Base-by-base conservation (phyloP, 1,284 basidiomycete genomes). In the Ceratobasidium sp. region DNA sequence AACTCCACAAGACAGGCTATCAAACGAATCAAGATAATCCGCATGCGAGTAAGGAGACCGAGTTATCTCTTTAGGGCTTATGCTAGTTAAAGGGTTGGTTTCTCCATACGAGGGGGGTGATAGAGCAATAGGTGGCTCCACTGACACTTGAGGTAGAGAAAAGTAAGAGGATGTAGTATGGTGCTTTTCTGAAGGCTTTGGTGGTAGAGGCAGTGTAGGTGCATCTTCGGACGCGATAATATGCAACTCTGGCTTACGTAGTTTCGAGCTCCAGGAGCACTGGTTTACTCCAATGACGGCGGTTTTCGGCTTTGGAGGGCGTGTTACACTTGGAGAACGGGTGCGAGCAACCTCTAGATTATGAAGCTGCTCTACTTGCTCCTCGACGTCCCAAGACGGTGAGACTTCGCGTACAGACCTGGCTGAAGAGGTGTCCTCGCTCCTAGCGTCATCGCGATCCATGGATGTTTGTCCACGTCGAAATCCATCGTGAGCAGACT, bases 101-200 rank as follows among this genome's bases (percentile, higher is more conserved):
- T 65, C 63, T 20, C 15, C 15, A 15, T 13, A 17, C 5, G 39
- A 23, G 39, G 39, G n/a, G 35, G 51, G 45, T 23, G 69, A 61
- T 15, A 39, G 35, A 23, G 39, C 23, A 33, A 45, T 20, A 35
- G 37, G 11, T 39, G 39, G 26, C 35, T 28, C 42, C 23, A 23
- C 54, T 1, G 28, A 7, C n/a, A 26, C 31, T 42, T 31, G 20
- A n/a, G 33, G 15, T 31, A 39, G 4, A 31, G 3, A 26, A 61
- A 73, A 73, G 51, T 73, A 73, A 42, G 54, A 42, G 42, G 69
- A 73, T 31, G 56, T 61, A 20, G 56, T 73, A 20, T 23, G 47
- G 28, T 17, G 37, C 15, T 31, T 15, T 5, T 71, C n/a, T 2
- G 6, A 13, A 3, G 23, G 35, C 15, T 20, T 39, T 17, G 39